Evolutionary conservation across 495 filamentous ascomycete genomes (phyloP).

Genomic region (Penicillium soppii): DNA sequence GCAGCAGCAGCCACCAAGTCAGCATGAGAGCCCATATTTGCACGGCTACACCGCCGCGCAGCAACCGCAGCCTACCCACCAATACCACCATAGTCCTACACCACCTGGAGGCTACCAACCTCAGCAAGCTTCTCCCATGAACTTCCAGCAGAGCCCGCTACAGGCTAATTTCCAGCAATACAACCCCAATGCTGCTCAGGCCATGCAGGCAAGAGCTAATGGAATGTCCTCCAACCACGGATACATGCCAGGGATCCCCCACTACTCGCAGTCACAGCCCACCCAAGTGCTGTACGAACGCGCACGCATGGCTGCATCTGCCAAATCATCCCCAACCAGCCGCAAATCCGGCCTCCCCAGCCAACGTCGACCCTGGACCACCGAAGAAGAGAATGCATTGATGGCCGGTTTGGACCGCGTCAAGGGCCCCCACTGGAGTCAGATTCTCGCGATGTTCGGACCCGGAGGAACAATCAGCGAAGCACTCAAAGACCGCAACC

Average conservation of each 20-base stretch:
- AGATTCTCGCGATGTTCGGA: slow-evolving; percentile 88
- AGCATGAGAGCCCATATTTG: slow-evolving; percentile 31
- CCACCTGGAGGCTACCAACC: slow-evolving; percentile 36
- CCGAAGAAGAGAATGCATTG: slow-evolving; percentile 86
- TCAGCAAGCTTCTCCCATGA: slow-evolving; percentile 33
- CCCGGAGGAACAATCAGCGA: slow-evolving; percentile 79
- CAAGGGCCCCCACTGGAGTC: slow-evolving; percentile 92
- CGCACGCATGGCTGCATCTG: slow-evolving; percentile 76
- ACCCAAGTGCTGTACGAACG: slow-evolving; percentile 79
- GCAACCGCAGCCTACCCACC: slow-evolving; percentile 26
- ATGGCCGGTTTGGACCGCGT: slow-evolving; percentile 91
- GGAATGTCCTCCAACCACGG: slow-evolving; percentile 42
- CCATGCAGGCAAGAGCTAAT: slow-evolving; percentile 33
- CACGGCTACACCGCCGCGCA: slow-evolving; percentile 31
- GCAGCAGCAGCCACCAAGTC: slow-evolving; percentile 26
- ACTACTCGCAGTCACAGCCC: slow-evolving; percentile 69
- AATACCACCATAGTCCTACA: slow-evolving; percentile 42
- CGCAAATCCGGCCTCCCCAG: slow-evolving; percentile 75
- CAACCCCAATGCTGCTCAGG: slow-evolving; percentile 37
- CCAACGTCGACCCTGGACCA: slow-evolving; percentile 86
- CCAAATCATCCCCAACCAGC: slow-evolving; percentile 72
- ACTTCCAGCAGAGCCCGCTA: slow-evolving; percentile 43
- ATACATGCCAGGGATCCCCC: slow-evolving; percentile 53
- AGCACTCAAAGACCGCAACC: slow-evolving; percentile 86
- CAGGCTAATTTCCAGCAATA: slow-evolving; percentile 49